Evolutionary conservation across 139 green algal species (phyloP), one percentile per base, ranked within the genome.

Genomic region (Spirogloea muscicola): DNA sequence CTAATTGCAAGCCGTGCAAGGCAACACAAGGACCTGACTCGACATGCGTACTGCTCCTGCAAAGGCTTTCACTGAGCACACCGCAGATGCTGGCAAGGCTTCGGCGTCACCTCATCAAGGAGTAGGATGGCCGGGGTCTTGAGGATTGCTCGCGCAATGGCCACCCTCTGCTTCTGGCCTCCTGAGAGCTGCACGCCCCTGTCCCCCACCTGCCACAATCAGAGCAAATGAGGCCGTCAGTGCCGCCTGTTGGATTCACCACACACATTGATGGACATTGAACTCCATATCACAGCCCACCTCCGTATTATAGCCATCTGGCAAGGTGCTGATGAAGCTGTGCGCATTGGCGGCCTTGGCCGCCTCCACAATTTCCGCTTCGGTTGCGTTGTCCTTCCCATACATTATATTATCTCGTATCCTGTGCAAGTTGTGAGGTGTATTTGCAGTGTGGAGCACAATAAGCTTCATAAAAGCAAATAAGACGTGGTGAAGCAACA

Each of bases 361-460:
- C 0, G 90, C 91, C 0, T 81, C 85, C 51, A 89, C 66, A 33
- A 95, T 81, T 68, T 95, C 84, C 51, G 84, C 80, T 69, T 84
- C 44, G 13, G 68, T 81, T 0, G 74, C 67, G 0, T 91, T 84
- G 51, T 86, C 84, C 7, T 39, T 46, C 31, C 91, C 89, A 39
- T 90, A 91, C 29, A 68, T 66, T 62, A 97, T 96, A 87, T 97
- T 97, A 43, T 94, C 84, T 38, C 71, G 86, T 49, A 95, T 92
- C 77, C 76, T 90, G 39, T 16, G 10, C 29, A 64, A n/a, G n/a
- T n/a, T n/a, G n/a, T n/a, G n/a, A n/a, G n/a, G n/a, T n/a, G n/a
- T n/a, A n/a, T n/a, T n/a, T n/a, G n/a, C n/a, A n/a, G n/a, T n/a
- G n/a, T n/a, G n/a, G n/a, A n/a, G n/a, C n/a, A n/a, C n/a, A n/a